A percentile compares a stretch with the other conserved stretches of the same genome.
Conservation (phyloP, 352 stramenopile species). For the Phytophthora sojae region DNA sequence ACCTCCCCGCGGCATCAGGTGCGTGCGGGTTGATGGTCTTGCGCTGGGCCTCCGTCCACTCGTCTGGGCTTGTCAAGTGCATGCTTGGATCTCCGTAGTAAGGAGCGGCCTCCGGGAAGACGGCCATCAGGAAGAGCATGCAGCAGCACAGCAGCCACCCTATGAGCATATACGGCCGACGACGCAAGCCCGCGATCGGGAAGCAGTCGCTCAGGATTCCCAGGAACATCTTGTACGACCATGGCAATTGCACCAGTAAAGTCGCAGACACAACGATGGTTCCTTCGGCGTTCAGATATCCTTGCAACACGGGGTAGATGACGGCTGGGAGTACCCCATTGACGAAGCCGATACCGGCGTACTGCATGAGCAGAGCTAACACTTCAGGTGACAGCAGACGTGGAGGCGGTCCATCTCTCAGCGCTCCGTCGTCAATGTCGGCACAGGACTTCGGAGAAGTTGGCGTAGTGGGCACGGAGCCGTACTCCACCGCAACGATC, state of each 20-base stretch:
- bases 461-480: constrained; percentile 14
- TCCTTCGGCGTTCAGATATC: constrained; percentile 66
- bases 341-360: constrained; percentile 62
- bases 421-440: constrained; percentile 37
- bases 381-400: constrained; percentile 43
- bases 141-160: constrained; percentile 59
- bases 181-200: constrained; percentile 61
- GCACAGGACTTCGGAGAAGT: constrained; percentile 9
- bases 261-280: constrained; percentile 59
- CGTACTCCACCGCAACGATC: constrained; percentile 14
- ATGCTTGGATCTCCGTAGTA: constrained; percentile 58
- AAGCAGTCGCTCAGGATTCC: constrained; percentile 71
- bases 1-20: constrained; percentile 48
- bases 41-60: constrained; percentile 43
- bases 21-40: constrained; percentile 52
- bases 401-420: constrained; percentile 40
- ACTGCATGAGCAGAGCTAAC: constrained; percentile 57
- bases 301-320: constrained; percentile 68
- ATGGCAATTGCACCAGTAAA: constrained; percentile 60
- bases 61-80: constrained; percentile 38
- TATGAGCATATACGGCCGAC: constrained; percentile 65
- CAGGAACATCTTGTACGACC: constrained; percentile 69
- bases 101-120: constrained; percentile 39
- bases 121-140: constrained; percentile 61
- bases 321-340: constrained; percentile 51